A percentile compares a stretch with the other conserved stretches of the same genome.
Conservation (phyloP, 2,329 filamentous ascomycete genomes). For the Hymenoscyphus albidus region DNA sequence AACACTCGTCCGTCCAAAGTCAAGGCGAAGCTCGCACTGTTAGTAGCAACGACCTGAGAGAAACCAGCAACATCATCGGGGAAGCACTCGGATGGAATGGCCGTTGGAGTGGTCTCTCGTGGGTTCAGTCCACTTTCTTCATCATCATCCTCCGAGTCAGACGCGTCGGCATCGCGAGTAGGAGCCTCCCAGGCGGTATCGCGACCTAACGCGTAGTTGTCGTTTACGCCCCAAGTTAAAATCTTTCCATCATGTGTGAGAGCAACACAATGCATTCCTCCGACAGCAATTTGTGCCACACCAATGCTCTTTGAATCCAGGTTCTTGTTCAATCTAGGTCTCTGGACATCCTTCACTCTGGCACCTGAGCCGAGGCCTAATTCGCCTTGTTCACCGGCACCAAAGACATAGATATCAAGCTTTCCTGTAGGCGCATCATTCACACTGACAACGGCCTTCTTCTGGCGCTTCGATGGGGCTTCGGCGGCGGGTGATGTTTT, state of each 20-base stretch:
- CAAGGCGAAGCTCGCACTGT: constrained; percentile 72
- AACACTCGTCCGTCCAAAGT: constrained; percentile 74
- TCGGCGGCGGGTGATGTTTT: neutral
- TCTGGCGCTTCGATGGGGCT: constrained; percentile 1
- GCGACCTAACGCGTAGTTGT: constrained; percentile 74
- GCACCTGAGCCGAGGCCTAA: constrained; percentile 71
- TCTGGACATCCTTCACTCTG: constrained; percentile 64
- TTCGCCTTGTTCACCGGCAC: constrained; percentile 73
- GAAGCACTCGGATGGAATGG: constrained; percentile 58
- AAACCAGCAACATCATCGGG: constrained; percentile 49
- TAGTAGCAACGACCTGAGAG: constrained; percentile 65
- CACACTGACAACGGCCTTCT: constrained; percentile 37
- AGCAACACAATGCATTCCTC: constrained; percentile 76
- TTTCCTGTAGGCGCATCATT: constrained; percentile 59
- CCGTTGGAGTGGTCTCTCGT: constrained; percentile 38
- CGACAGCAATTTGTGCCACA: constrained; percentile 71
- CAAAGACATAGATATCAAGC: constrained; percentile 75
- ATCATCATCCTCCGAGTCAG: constrained; percentile 40
- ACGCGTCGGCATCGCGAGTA: constrained; percentile 46
- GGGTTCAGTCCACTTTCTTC: constrained; percentile 61
- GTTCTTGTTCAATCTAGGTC: constrained; percentile 64
- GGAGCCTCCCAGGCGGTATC: constrained; percentile 68
- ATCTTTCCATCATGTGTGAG: constrained; percentile 77
- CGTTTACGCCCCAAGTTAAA: constrained; percentile 82
- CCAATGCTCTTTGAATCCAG: constrained; percentile 53